Evolutionary conservation across 1,284 basidiomycete species (phyloP), one percentile per base, ranked within the genome.

Genomic region (Fomitopsis schrenkii): DNA sequence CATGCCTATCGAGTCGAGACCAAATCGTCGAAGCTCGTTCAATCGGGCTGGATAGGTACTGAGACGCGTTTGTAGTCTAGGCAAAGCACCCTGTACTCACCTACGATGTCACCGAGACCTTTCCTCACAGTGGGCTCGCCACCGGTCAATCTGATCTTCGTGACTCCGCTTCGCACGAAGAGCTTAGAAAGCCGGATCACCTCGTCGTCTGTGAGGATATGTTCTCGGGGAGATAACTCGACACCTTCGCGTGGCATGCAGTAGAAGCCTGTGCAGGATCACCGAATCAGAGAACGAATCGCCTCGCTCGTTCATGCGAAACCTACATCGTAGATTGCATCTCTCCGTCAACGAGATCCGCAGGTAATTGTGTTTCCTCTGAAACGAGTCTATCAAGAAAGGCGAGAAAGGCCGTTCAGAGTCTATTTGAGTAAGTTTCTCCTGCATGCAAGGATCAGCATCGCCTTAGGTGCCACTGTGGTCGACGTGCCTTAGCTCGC

Each of bases 161-260:
- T 91, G 42, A 96, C 89, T 2, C 94, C 94, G 68, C 83, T 86
- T 71, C 83, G 82, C 3, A 96, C 92, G 65, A 96, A 96, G 28
- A 95, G 75, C 30, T 80, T 76, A 1, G 93, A 90, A 0, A 95
- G 79, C 58, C 88, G 86, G 46, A 92, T 72, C 30, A 95, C 76
- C 71, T 95, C 93, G 57, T 87, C 82, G 62, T 94, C 86, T 1
- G 90, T 86, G 40, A 95, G 80, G 61, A 94, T 81, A 61, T 90
- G 80, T 9, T 78, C 77, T 41, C 79, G 77, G 2, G 92, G 93
- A 9, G 91, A 90, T 22, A 95, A 79, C 56, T 89, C 83, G 0
- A 94, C 78, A 40, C 93, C 93, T 68, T 92, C 87, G 60, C 81
- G 85, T 1, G 93, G 94, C 94, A 95, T 96, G 70, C 94, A 96